These are phyloP conservation scores for Pholiota conissans DNA, from an alignment of 768 basidiomycete genomes.

Conservation along the genomic window DNA sequence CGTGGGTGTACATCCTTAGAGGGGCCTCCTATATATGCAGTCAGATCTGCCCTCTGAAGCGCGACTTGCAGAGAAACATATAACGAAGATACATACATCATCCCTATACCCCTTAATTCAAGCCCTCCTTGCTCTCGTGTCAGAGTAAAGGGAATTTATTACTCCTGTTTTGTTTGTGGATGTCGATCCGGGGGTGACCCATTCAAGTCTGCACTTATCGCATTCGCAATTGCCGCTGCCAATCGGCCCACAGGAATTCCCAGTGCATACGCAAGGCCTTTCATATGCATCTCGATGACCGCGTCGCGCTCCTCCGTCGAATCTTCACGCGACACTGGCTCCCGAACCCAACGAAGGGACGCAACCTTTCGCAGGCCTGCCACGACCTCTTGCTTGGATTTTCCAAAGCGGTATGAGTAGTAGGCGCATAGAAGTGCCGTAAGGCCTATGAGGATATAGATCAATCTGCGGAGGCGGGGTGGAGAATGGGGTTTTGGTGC, in stretches of 20 bases:
- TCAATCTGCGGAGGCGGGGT: constrained; percentile 46
- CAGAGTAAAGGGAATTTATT: no score
- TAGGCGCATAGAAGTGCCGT: constrained; percentile 44
- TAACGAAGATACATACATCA: no score
- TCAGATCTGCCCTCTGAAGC: no score
- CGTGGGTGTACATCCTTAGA: no score
- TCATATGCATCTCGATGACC: constrained; percentile 55
- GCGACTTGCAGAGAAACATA: no score
- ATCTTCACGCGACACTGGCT: no score
- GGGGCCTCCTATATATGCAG: no score
- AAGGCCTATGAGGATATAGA: constrained; percentile 46
- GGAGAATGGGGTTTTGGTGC: constrained; percentile 47
- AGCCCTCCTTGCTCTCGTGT: no score
- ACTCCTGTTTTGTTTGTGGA: constrained; percentile 47
- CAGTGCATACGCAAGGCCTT: constrained; percentile 58
- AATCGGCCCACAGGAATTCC: constrained; percentile 62
- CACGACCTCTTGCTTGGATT: constrained; percentile 52
- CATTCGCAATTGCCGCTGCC: constrained; percentile 62
- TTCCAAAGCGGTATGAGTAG: constrained; percentile 49
- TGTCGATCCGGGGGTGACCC: constrained; percentile 57
- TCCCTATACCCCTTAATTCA: no score
- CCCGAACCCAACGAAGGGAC: no score
- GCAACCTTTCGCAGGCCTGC: constrained; percentile 66
- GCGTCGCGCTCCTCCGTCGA: constrained; percentile 3
- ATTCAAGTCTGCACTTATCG: constrained; percentile 58